These are phyloP conservation scores for Suillus bovinus DNA, from an alignment of 768 basidiomycete species.

Conservation along the genomic window DNA sequence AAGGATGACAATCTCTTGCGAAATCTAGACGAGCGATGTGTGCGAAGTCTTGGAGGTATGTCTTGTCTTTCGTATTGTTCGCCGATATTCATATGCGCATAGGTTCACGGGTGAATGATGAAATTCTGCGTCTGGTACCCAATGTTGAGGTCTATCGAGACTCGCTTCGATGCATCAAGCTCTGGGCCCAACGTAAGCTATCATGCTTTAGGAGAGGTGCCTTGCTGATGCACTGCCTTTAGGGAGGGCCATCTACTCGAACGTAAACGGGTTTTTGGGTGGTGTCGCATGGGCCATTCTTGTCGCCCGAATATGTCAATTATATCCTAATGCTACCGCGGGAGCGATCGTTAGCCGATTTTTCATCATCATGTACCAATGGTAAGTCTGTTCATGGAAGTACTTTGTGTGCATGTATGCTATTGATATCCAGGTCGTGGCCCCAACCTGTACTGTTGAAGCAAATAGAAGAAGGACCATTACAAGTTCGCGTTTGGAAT, in stretches of 20 bases:
- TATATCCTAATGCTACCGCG: conserved; percentile 93
- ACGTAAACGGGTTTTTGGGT: conserved; percentile 96
- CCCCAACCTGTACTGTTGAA: conserved; percentile 97
- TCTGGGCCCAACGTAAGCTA: conserved; percentile 88
- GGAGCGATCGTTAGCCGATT: conserved; percentile 97
- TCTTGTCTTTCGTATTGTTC: conserved; percentile 10
- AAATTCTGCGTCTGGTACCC: conserved; percentile 92
- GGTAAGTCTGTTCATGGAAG: conserved; percentile 50
- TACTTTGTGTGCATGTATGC: conserved; percentile 5
- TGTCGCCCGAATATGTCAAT: conserved; percentile 98
- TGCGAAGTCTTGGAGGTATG: conserved; percentile 89
- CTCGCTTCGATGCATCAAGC: conserved; percentile 91
- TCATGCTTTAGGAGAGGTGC: neutral
- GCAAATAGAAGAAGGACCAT: conserved; percentile 92
- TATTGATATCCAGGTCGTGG: conserved; percentile 74
- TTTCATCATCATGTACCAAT: conserved; percentile 98
- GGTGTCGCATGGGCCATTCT: conserved; percentile 99
- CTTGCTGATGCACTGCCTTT: conserved; percentile 14
- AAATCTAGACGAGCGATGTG: conserved; percentile 92
- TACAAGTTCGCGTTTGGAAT: conserved; percentile 97
- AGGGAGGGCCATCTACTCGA: conserved; percentile 97
- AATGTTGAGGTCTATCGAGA: conserved; percentile 94
- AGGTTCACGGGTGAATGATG: conserved; percentile 96
- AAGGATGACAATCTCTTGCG: conserved; percentile 89
- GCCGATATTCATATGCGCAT: conserved; percentile 11